phyloP scores from a whole-genome alignment of 495 filamentous ascomycete species.

The Antarctomyces pellizariae region DNA sequence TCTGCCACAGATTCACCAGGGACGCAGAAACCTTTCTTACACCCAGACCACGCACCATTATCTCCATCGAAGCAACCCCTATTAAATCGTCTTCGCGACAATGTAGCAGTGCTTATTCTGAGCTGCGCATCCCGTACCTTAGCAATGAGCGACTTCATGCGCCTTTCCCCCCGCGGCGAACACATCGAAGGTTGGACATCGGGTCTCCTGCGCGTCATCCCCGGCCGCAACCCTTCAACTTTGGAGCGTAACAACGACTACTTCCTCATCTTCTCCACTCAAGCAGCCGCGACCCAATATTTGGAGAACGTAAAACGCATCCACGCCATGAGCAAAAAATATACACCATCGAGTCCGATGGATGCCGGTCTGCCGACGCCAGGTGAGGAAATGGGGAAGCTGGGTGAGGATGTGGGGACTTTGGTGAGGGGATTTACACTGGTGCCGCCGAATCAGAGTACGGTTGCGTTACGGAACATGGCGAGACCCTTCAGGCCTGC shows the following conservation, averaged over 20 bases:
- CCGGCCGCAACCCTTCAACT: slow-evolving; percentile 26
- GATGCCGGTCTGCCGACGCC: slow-evolving; percentile 14
- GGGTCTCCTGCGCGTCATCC: slow-evolving; percentile 24
- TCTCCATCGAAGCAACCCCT: no score
- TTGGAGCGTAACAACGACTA: slow-evolving; percentile 29
- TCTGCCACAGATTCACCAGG: no score
- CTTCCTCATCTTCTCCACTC: slow-evolving; percentile 36
- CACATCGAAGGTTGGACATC: slow-evolving; percentile 41
- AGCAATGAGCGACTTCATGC: slow-evolving; percentile 37
- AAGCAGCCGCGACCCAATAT: slow-evolving; percentile 29
- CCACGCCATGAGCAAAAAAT: slow-evolving; percentile 18
- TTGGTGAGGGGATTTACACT: slow-evolving; percentile 26
- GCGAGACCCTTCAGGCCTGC: slow-evolving; percentile 8
- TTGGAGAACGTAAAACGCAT: slow-evolving; percentile 20
- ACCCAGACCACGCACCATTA: no score
- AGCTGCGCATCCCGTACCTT: slow-evolving; percentile 26
- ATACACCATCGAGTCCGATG: slow-evolving; percentile 12
- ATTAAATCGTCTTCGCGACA: no score
- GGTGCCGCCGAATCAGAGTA: slow-evolving; percentile 18
- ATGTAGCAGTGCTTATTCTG: no score
- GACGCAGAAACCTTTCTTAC: no score
- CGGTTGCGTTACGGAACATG: slow-evolving; percentile 9
- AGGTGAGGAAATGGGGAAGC: slow-evolving; percentile 12
- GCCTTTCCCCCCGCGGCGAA: slow-evolving; percentile 29
- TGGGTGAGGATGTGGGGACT: slow-evolving; percentile 22